Evolutionary conservation across 306 rosid genomes (phyloP).

Genomic region (Quercus engelmannii): DNA sequence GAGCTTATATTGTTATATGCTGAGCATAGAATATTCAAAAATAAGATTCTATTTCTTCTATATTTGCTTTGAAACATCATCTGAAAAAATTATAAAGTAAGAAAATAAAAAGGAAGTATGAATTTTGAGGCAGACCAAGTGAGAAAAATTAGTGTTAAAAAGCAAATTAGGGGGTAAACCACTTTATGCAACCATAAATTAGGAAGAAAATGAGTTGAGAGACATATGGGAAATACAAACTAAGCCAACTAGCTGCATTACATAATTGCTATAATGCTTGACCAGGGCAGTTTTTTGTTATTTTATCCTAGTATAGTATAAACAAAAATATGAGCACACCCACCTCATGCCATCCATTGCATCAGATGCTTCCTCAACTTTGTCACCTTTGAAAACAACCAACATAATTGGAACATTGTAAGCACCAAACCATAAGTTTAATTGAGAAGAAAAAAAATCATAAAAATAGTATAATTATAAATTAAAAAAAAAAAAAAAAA

Average conservation of each 20-base stretch:
- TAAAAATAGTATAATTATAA: neutral
- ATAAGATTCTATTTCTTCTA: neutral
- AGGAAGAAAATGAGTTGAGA: neutral
- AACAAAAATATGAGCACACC: conserved; percentile 21
- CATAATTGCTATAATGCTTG: conserved; percentile 2
- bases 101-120: neutral
- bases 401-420: conserved; percentile 9
- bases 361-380: conserved; percentile 44
- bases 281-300: neutral
- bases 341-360: conserved; percentile 45
- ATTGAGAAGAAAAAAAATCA: neutral
- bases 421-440: neutral
- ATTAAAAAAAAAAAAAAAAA: neutral
- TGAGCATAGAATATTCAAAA: neutral
- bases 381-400: conserved; percentile 39
- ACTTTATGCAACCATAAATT: neutral
- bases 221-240: neutral
- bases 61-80: neutral
- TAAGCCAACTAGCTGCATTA: neutral
- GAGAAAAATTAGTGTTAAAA: too few relatives aligned
- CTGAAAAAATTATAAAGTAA: neutral
- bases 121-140: neutral
- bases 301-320: neutral
- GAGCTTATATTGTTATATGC: neutral
- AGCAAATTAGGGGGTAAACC: too few relatives aligned